Evolutionary conservation across 2,329 filamentous ascomycete species (phyloP).

Genomic region (Thielaviopsis punctulata): DNA sequence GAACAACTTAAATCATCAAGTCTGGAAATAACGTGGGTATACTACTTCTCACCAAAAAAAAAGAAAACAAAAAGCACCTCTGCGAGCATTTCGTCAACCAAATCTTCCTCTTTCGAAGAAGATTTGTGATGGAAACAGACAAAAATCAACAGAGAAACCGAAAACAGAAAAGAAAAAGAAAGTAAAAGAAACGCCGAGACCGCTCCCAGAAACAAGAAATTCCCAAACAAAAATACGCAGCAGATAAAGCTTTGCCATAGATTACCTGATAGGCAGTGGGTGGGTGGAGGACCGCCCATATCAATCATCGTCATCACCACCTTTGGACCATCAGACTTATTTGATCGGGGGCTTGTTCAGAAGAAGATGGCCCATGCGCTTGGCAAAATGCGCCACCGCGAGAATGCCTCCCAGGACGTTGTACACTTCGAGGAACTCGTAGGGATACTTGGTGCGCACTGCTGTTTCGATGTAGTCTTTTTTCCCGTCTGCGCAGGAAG

Average conservation of each 20-base stretch:
- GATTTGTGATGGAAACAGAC: no score
- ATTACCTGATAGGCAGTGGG: no score
- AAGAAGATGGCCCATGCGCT: conserved; percentile 1
- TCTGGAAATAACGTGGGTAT: conserved; percentile 8
- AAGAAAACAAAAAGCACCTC: background rate
- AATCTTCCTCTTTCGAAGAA: background rate
- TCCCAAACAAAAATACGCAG: background rate
- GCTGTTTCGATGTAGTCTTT: conserved; percentile 12
- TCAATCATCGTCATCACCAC: background rate
- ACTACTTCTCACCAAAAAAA: conserved; percentile 3
- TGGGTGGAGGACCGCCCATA: background rate
- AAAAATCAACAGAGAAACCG: no score
- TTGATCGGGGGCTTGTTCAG: background rate
- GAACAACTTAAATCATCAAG: background rate
- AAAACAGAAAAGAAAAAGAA: background rate
- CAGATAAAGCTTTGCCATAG: background rate
- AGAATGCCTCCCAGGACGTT: conserved; percentile 9
- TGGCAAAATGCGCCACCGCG: conserved; percentile 4
- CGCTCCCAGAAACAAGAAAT: background rate
- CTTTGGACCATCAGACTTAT: background rate
- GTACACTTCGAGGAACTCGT: conserved; percentile 12
- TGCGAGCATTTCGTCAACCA: background rate
- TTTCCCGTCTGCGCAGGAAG: conserved; percentile 19
- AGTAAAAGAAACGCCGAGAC: background rate
- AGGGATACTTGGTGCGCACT: conserved; percentile 9